phyloP scores from a whole-genome alignment of 2,329 filamentous ascomycete species.

The Ceratocystis alfenasii region DNA sequence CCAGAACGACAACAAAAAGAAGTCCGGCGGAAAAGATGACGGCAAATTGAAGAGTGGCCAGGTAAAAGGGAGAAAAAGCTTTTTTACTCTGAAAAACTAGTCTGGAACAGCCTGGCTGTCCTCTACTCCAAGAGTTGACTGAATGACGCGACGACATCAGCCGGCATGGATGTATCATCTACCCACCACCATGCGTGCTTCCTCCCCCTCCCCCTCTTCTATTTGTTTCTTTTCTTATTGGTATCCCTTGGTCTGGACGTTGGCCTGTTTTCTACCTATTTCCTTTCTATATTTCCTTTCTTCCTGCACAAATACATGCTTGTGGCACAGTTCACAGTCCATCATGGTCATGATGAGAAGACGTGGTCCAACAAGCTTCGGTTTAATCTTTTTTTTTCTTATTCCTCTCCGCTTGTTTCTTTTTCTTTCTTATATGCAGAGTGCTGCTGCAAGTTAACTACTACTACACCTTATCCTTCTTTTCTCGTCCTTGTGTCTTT shows the following conservation, averaged over 20 bases:
- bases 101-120: no score
- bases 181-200: no score
- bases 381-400: background rate
- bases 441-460: background rate
- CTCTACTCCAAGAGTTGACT: background rate
- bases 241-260: background rate
- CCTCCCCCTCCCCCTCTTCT: no score
- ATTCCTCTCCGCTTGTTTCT: background rate
- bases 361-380: background rate
- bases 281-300: background rate
- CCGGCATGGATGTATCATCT: no score
- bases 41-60: conserved; percentile 26
- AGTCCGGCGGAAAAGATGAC: conserved; percentile 21
- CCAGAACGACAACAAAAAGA: conserved; percentile 22
- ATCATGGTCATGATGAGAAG: background rate
- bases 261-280: background rate
- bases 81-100: conserved; percentile 20
- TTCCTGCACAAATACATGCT: background rate
- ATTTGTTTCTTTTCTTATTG: background rate
- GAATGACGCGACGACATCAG: conserved; percentile 21
- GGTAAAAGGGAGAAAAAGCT: conserved; percentile 34
- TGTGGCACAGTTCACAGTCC: background rate
- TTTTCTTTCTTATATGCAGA: background rate
- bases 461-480: background rate
- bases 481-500: background rate